Conservation (phyloP, 1,139 yeast species). For the Geotrichum australiense region DNA sequence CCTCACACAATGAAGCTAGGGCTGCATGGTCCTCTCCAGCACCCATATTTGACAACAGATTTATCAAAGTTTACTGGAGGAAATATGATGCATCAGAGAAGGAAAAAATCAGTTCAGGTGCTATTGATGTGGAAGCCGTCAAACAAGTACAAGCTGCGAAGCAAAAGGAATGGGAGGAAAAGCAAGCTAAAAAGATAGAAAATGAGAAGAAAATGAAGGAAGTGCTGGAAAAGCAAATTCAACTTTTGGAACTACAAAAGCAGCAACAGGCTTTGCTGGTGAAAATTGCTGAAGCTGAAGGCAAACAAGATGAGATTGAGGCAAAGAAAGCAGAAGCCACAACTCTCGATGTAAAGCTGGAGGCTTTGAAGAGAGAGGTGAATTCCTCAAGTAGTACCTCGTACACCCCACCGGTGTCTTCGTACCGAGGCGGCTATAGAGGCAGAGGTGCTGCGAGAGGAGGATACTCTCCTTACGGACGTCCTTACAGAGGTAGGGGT, state of each 20-base stretch:
- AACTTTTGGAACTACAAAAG: slow-evolving; percentile 30
- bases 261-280: slow-evolving; percentile 31
- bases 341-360: slow-evolving; percentile 32
- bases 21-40: slow-evolving; percentile 42
- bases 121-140: slow-evolving; percentile 36
- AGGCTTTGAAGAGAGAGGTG: slow-evolving; percentile 34
- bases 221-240: slow-evolving; percentile 34
- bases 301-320: slow-evolving; percentile 25
- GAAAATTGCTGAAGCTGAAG: slow-evolving; percentile 25
- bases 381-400: slow-evolving; percentile 20
- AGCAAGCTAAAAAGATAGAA: slow-evolving; percentile 33
- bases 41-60: slow-evolving; percentile 44
- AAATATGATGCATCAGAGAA: slow-evolving; percentile 15
- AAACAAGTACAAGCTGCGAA: slow-evolving; percentile 35
- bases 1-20: slow-evolving; percentile 35
- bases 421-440: slow-evolving; percentile 19
- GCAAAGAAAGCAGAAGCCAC: slow-evolving; percentile 30
- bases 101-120: slow-evolving; percentile 19
- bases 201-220: slow-evolving; percentile 33
- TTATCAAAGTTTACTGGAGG: slow-evolving; percentile 43
- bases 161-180: slow-evolving; percentile 40
- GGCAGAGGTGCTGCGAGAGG: slow-evolving; percentile 22
- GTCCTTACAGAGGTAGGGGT: slow-evolving; percentile 22
- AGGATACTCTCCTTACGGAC: slow-evolving; percentile 20
- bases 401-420: slow-evolving; percentile 8